phyloP scores from a whole-genome alignment of 352 stramenopile species.

The Peronospora belbahrii region DNA sequence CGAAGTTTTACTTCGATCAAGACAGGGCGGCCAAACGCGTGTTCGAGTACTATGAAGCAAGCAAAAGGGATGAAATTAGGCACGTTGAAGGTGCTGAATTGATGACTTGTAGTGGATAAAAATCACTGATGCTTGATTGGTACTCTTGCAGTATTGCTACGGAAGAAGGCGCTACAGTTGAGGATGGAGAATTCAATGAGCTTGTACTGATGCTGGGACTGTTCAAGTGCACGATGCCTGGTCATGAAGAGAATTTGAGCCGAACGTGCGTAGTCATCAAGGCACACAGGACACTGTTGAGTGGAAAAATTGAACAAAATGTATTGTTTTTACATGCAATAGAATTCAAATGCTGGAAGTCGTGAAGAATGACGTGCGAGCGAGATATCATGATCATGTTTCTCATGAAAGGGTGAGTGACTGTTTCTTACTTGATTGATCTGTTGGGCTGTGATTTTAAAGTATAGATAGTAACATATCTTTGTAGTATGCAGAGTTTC shows the following conservation, averaged over 20 bases:
- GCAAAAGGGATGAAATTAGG: conserved; percentile 60
- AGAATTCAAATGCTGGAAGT: conserved; percentile 48
- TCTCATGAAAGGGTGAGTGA: conserved; percentile 31
- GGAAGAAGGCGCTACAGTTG: conserved; percentile 10
- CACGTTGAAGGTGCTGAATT: conserved; percentile 9
- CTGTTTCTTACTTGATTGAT: neutral
- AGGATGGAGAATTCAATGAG: conserved; percentile 21
- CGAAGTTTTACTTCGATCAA: conserved; percentile 55
- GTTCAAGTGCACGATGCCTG: conserved; percentile 31
- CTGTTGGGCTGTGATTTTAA: neutral
- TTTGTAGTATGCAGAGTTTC: conserved; percentile 51
- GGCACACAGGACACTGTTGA: neutral
- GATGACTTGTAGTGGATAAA: no score
- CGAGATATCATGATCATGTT: conserved; percentile 43
- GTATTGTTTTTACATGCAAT: conserved; percentile 11
- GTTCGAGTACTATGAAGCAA: conserved; percentile 57
- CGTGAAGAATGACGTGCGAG: conserved; percentile 60
- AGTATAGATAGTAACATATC: neutral
- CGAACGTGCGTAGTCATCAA: conserved; percentile 26
- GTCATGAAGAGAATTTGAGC: conserved; percentile 32
- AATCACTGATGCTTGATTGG: no score
- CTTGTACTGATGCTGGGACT: conserved; percentile 32
- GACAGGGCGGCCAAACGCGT: conserved; percentile 52
- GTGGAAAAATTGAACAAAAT: neutral
- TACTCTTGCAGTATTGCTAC: conserved; percentile 24